Conservation (phyloP, 495 filamentous ascomycete species). For the Xylaria curta region DNA sequence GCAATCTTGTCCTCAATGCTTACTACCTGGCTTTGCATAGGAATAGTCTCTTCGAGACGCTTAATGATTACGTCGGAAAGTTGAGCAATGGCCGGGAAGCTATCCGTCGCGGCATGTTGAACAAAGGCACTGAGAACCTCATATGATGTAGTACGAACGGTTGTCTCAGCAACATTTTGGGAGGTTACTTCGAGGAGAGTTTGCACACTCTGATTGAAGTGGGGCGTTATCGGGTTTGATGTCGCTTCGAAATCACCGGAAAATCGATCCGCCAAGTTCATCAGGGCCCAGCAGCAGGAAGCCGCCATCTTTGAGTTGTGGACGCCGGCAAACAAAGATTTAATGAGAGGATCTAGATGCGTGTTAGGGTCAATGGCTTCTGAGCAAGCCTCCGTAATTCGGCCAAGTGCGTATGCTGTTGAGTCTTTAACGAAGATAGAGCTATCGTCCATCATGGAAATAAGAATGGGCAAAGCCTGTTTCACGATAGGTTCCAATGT, state of each 20-base stretch:
- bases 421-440: conserved; percentile 93
- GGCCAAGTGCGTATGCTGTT: conserved; percentile 94
- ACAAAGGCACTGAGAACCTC: conserved; percentile 96
- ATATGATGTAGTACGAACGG: conserved; percentile 97
- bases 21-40: conserved; percentile 92
- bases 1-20: conserved; percentile 94
- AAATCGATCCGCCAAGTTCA: conserved; percentile 97
- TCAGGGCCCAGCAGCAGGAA: conserved; percentile 98
- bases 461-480: conserved; percentile 86
- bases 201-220: conserved; percentile 91
- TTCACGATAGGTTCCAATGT: conserved; percentile 90
- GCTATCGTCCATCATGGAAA: conserved; percentile 94
- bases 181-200: conserved; percentile 86
- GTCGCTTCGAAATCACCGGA: conserved; percentile 76
- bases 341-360: conserved; percentile 83
- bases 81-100: conserved; percentile 76
- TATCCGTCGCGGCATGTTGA: conserved; percentile 85
- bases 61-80: conserved; percentile 85
- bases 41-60: conserved; percentile 86
- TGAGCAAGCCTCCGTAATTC: conserved; percentile 89
- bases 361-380: conserved; percentile 82
- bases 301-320: conserved; percentile 96
- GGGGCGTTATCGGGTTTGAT: conserved; percentile 83
- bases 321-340: conserved; percentile 86
- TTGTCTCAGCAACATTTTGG: conserved; percentile 80